Percentiles rank a stretch among this genome's conserved stretches.
Conservation (phyloP, 495 filamentous ascomycete species). For the Pseudomonodictys pantanalensis region DNA sequence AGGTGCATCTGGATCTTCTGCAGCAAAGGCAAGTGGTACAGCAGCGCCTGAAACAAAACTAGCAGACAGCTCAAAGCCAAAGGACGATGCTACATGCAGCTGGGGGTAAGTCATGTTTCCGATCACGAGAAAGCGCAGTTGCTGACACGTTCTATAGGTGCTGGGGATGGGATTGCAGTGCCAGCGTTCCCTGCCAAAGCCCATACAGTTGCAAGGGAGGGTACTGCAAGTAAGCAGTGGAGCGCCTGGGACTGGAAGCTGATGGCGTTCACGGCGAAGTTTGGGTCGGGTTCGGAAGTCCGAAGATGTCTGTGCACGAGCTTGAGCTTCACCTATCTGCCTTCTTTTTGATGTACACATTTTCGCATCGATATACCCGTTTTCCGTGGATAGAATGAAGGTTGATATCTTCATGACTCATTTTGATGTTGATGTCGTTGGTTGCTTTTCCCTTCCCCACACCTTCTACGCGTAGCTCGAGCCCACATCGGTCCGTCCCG, state of each 20-base stretch:
- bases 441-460: too few species aligned
- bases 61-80: not conserved
- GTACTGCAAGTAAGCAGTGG: conserved; percentile 7
- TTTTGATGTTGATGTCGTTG: too few species aligned
- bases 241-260: not conserved
- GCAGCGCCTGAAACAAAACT: not conserved
- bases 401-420: too few species aligned
- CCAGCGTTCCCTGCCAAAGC: not conserved
- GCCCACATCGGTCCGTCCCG: too few species aligned
- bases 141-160: conserved; percentile 2
- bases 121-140: not conserved
- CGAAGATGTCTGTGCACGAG: too few species aligned
- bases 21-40: not conserved
- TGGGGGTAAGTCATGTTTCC: conserved; percentile 12
- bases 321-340: too few species aligned
- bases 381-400: too few species aligned
- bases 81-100: conserved; percentile 1
- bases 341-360: too few species aligned
- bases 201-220: conserved; percentile 10
- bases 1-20: not conserved
- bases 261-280: too few species aligned
- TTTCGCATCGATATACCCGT: too few species aligned
- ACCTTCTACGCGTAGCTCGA: too few species aligned
- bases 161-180: conserved; percentile 15
- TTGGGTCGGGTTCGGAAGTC: too few species aligned